phyloP scores from a whole-genome alignment of 805 yeast genomes.

The Sugiyamaella boreocaroliniensis region DNA sequence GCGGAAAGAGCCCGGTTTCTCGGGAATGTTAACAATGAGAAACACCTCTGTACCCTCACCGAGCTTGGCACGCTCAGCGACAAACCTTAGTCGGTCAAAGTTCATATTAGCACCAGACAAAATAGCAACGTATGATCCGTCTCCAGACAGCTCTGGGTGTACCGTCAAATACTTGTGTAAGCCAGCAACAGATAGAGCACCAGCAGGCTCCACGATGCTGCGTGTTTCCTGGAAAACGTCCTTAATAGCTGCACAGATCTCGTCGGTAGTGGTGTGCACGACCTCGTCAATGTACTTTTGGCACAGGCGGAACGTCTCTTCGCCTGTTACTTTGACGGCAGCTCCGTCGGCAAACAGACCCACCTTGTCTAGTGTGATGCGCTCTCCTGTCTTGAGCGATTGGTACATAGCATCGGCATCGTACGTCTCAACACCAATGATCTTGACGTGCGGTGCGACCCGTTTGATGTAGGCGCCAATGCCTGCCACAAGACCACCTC shows the following conservation, averaged over 20 bases:
- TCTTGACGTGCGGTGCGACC: slow-evolving; percentile 93
- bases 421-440: slow-evolving; percentile 91
- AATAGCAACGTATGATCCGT: slow-evolving; percentile 71
- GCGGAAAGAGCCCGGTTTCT: slow-evolving; percentile 82
- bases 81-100: slow-evolving; percentile 91
- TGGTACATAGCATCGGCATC: slow-evolving; percentile 92
- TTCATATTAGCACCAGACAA: slow-evolving; percentile 98
- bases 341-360: slow-evolving; percentile 99
- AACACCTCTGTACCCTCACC: slow-evolving; percentile 98
- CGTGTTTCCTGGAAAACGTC: slow-evolving; percentile 96
- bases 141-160: slow-evolving; percentile 60
- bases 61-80: slow-evolving; percentile 93
- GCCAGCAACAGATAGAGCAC: slow-evolving; percentile 95
- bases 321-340: slow-evolving; percentile 85
- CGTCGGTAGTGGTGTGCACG: slow-evolving; percentile 80
- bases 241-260: slow-evolving; percentile 93
- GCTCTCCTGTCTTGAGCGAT: slow-evolving; percentile 51
- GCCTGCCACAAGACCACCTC: slow-evolving; percentile 95
- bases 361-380: slow-evolving; percentile 57
- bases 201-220: slow-evolving; percentile 91
- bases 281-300: slow-evolving; percentile 81
- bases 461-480: slow-evolving; percentile 84
- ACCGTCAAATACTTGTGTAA: slow-evolving; percentile 68
- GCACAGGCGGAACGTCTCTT: slow-evolving; percentile 82
- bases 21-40: slow-evolving; percentile 84